Evolutionary conservation across 2,329 filamentous ascomycete species (phyloP), one percentile per base, ranked within the genome.

Genomic region (Colletotrichum incanum): DNA sequence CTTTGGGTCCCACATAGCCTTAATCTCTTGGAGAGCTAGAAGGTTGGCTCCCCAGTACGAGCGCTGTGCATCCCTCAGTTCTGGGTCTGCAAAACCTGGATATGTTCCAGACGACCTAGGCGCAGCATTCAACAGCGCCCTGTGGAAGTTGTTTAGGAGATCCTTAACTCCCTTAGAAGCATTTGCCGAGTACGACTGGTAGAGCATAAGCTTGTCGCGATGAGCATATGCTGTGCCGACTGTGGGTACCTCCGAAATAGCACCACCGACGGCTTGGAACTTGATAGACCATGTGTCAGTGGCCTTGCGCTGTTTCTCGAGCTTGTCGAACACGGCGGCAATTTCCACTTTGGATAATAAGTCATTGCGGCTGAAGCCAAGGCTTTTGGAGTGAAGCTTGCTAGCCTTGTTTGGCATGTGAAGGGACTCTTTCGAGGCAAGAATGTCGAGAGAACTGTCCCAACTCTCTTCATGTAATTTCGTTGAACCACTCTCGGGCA

Each of bases 81-180:
- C 78, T 1, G 84, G 84, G 76, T 92, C 90, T 1, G 92, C 86
- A 73, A 92, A 93, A 2, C 90, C 91, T 0, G 90, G 86, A 78
- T 93, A 93, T 0, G 88, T 87, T 6, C 86, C 87, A 1, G 37
- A 11, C 7, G 31, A 2, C 20, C 45, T 5, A 1, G 45, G 39
- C 5, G 58, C 18, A 5, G 1, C n/a, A 31, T 59, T 54, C 50
- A 63, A 8, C 7, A 71, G 23, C 50, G 37, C 5, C 12, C 52
- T 12, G 50, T 68, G 65, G 18, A 68, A 59, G 6, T 20, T 6
- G 14, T 31, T 56, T 16, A 71, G 16, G 16, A 45, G 3, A 23
- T n/a, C 18, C 9, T 26, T 49, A 52, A 83, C 79, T 0, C 80
- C 80, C 2, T 80, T 77, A 0, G 81, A 78, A 5, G 83, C 81